These are phyloP conservation scores for Stereum hirsutum DNA, from an alignment of 1,284 basidiomycete species.

Conservation along the genomic window DNA sequence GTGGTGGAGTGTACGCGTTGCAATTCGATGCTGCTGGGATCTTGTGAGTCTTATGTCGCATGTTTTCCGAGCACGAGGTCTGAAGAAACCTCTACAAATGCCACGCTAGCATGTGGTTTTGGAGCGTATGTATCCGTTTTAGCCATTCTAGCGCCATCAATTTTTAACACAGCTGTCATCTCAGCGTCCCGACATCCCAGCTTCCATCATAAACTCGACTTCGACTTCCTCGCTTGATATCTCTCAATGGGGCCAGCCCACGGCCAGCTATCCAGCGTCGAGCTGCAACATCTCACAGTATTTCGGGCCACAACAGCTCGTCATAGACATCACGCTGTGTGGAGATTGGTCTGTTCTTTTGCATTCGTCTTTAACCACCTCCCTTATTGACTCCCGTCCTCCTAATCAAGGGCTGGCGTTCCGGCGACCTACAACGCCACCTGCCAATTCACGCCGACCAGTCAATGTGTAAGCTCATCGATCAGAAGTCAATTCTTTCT, in stretches of 20 bases:
- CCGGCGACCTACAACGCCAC: conserved; percentile 15
- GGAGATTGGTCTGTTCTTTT: conserved; percentile 34
- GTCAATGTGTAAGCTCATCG: background rate
- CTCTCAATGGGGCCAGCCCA: conserved; percentile 41
- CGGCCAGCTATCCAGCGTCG: conserved; percentile 36
- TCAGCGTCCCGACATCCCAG: conserved; percentile 33
- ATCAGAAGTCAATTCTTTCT: no score
- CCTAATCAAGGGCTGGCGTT: conserved; percentile 46
- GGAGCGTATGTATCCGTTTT: conserved; percentile 39
- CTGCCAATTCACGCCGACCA: background rate
- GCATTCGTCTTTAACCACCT: background rate
- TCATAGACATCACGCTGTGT: conserved; percentile 52
- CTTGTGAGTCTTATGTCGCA: conserved; percentile 32
- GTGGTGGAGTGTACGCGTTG: conserved; percentile 68
- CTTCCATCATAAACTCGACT: conserved; percentile 26
- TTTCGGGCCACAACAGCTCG: conserved; percentile 44
- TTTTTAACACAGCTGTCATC: no score
- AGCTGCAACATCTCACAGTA: conserved; percentile 36
- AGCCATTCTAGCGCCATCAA: no score
- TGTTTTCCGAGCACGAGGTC: conserved; percentile 2
- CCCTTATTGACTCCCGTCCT: conserved; percentile 4
- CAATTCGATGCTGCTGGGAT: conserved; percentile 57
- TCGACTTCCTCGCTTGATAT: conserved; percentile 39
- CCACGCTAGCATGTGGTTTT: conserved; percentile 60
- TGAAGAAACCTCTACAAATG: background rate